These are phyloP conservation scores for Fagopyrum tataricum DNA, from an alignment of 148 eudicot species.

Conservation along the genomic window DNA sequence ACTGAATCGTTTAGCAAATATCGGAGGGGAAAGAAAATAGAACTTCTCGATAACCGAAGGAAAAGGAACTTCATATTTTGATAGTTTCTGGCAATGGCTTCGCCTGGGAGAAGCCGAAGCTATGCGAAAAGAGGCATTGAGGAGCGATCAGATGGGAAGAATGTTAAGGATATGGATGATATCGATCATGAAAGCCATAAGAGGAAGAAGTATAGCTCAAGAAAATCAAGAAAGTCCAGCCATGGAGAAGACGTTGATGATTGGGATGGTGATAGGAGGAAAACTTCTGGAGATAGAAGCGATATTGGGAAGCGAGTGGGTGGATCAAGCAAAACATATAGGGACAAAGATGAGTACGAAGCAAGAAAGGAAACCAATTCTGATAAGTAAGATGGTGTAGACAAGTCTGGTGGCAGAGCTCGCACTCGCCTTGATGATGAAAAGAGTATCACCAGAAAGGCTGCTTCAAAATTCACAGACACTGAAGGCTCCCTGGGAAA, in stretches of 20 bases:
- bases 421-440: constrained; percentile 49
- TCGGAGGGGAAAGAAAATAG: no score
- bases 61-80: background rate
- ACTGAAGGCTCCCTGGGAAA: constrained; percentile 42
- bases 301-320: constrained; percentile 46
- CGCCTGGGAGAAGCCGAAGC: constrained; percentile 38
- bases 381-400: constrained; percentile 49
- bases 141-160: constrained; percentile 34
- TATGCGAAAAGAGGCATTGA: constrained; percentile 29
- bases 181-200: constrained; percentile 53
- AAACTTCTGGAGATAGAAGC: constrained; percentile 48
- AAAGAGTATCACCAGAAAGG: constrained; percentile 33
- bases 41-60: constrained; percentile 22
- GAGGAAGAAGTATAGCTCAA: constrained; percentile 48
- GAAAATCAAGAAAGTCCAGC: constrained; percentile 47
- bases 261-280: constrained; percentile 48
- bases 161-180: constrained; percentile 31
- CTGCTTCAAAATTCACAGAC: constrained; percentile 42
- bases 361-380: constrained; percentile 42
- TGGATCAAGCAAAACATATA: constrained; percentile 48
- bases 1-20: no score
- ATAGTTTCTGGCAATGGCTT: constrained; percentile 32
- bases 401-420: constrained; percentile 41
- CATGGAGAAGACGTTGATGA: constrained; percentile 53
- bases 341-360: constrained; percentile 58